Conservation (phyloP, 352 stramenopile species). For the Globisporangium acanthophoron region DNA sequence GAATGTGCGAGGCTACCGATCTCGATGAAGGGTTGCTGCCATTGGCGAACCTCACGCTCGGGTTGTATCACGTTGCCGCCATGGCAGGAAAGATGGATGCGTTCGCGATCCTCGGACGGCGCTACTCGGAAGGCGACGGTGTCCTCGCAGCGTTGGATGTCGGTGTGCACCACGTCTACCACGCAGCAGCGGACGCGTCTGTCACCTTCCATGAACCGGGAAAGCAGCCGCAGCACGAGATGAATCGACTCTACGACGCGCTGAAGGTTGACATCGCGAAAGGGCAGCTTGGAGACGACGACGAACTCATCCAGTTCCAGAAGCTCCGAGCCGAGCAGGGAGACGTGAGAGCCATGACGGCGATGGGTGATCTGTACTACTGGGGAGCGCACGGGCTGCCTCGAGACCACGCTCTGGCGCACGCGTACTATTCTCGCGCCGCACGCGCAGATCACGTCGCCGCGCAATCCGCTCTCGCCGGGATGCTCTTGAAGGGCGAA, state of each 20-base stretch:
- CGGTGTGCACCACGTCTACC: slow-evolving; percentile 53
- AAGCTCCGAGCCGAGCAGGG: slow-evolving; percentile 70
- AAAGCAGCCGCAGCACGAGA: slow-evolving; percentile 73
- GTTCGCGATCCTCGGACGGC: slow-evolving; percentile 47
- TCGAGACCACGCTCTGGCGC: slow-evolving; percentile 66
- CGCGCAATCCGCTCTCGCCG: slow-evolving; percentile 62
- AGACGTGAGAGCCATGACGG: slow-evolving; percentile 69
- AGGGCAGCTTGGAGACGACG: slow-evolving; percentile 71
- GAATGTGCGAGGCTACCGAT: neutral
- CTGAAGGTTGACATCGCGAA: slow-evolving; percentile 34
- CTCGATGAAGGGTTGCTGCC: neutral
- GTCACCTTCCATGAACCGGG: slow-evolving; percentile 57
- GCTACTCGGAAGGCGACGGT: slow-evolving; percentile 25
- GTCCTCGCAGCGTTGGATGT: slow-evolving; percentile 23
- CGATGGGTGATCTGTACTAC: slow-evolving; percentile 88
- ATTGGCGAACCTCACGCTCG: slow-evolving; percentile 19
- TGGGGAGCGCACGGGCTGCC: slow-evolving; percentile 74
- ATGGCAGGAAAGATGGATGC: slow-evolving; percentile 31
- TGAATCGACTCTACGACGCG: slow-evolving; percentile 67
- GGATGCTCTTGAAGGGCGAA: slow-evolving; percentile 88
- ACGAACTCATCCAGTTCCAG: slow-evolving; percentile 86
- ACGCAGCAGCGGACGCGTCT: slow-evolving; percentile 40
- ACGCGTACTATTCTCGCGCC: slow-evolving; percentile 70
- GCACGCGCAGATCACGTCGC: slow-evolving; percentile 48
- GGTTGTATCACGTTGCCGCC: slow-evolving; percentile 48